Evolutionary conservation across 2,329 filamentous ascomycete genomes (phyloP).

Genomic region (Aspergillus vadensis): DNA sequence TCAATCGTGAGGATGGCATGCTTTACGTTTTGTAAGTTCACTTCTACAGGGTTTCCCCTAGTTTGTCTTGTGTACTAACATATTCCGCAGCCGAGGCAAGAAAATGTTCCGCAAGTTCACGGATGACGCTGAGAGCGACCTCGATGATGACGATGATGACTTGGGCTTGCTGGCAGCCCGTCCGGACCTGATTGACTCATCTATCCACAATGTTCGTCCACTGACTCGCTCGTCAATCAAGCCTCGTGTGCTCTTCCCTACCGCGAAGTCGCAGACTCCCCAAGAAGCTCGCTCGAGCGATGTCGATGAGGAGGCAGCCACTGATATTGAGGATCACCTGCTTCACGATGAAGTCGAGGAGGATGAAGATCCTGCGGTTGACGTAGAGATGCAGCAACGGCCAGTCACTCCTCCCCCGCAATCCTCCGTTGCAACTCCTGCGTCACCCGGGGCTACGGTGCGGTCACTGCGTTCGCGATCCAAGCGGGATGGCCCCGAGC

Average conservation of each 20-base stretch:
- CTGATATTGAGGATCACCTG: conserved; percentile 54
- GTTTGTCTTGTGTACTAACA: conserved; percentile 28
- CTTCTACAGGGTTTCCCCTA: conserved; percentile 32
- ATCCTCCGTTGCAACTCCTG: conserved; percentile 27
- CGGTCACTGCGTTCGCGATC: conserved; percentile 38
- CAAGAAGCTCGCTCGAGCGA: conserved; percentile 41
- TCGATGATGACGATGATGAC: conserved; percentile 45
- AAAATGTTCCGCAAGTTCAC: conserved; percentile 61
- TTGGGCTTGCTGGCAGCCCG: conserved; percentile 45
- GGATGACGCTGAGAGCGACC: conserved; percentile 43
- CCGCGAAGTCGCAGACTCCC: conserved; percentile 44
- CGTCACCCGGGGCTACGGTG: conserved; percentile 34
- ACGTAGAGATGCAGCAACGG: conserved; percentile 21
- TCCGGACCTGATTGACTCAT: conserved; percentile 40
- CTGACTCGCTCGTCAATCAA: conserved; percentile 61
- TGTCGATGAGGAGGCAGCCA: conserved; percentile 56
- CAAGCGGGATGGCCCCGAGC: conserved; percentile 29
- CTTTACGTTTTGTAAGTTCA: conserved; percentile 64
- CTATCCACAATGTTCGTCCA: conserved; percentile 43
- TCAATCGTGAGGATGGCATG: conserved; percentile 58
- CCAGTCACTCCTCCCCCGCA: conserved; percentile 27
- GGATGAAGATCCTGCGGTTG: conserved; percentile 17
- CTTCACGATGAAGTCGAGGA: conserved; percentile 22
- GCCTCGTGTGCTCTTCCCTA: conserved; percentile 62
- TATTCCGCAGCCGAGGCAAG: conserved; percentile 57